phyloP scores from a whole-genome alignment of 768 basidiomycete species.

The Pisolithus tinctorius region DNA sequence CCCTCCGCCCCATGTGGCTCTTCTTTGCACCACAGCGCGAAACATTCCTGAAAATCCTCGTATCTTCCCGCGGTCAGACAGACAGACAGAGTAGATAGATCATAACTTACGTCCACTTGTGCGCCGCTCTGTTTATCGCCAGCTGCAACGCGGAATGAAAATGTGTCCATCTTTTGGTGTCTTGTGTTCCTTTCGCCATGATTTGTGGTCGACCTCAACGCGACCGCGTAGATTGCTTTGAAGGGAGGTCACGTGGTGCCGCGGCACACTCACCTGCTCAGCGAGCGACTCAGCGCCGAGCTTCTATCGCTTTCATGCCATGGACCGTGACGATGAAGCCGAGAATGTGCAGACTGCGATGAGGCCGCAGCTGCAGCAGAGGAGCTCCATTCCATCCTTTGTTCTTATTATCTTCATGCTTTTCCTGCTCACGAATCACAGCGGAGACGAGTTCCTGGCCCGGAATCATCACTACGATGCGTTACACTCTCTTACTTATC shows the following conservation, averaged over 20 bases:
- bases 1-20: conserved; percentile 55
- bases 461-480: conserved; percentile 62
- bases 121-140: conserved; percentile 44
- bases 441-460: conserved; percentile 57
- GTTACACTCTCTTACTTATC: conserved; percentile 48
- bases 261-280: background rate
- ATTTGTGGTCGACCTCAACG: background rate
- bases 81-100: background rate
- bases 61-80: conserved; percentile 25
- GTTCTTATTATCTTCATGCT: conserved; percentile 69
- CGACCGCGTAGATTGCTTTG: too few relatives aligned
- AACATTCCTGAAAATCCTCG: conserved; percentile 56
- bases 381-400: conserved; percentile 65
- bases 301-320: conserved; percentile 9
- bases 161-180: conserved; percentile 44
- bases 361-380: conserved; percentile 31
- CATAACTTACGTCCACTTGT: conserved; percentile 46
- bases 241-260: conserved; percentile 16
- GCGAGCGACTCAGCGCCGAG: background rate
- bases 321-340: conserved; percentile 25
- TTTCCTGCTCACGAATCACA: conserved; percentile 74
- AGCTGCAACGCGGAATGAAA: conserved; percentile 47
- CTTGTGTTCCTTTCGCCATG: conserved; percentile 18
- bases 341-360: conserved; percentile 7
- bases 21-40: conserved; percentile 58